Percentiles rank a stretch among this genome's conserved stretches.
These are phyloP conservation scores for Candida coleopterorum DNA, from an alignment of 805 yeast species.

Conservation along the genomic window DNA sequence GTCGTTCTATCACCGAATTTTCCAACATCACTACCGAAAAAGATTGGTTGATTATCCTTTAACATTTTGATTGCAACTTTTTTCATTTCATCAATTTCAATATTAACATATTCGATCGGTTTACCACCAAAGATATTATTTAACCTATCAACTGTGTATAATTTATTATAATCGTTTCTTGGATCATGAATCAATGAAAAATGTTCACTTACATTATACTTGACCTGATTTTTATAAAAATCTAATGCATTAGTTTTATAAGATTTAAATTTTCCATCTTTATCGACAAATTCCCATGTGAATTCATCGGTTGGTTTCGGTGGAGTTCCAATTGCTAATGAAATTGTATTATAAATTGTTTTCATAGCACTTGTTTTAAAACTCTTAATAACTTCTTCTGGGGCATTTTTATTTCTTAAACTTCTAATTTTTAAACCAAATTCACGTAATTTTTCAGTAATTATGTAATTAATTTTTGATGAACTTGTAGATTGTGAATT, in stretches of 20 bases:
- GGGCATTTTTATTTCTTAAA: conserved; percentile 38
- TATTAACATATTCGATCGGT: conserved; percentile 66
- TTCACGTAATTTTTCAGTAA: conserved; percentile 71
- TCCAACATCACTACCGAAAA: conserved; percentile 89
- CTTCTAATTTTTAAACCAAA: conserved; percentile 67
- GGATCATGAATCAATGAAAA: conserved; percentile 81
- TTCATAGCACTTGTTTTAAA: conserved; percentile 44
- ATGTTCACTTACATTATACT: conserved; percentile 45
- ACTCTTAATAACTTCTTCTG: conserved; percentile 30
- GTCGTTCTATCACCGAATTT: conserved; percentile 57
- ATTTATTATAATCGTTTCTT: conserved; percentile 60
- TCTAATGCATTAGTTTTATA: conserved; percentile 60
- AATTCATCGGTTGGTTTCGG: conserved; percentile 67
- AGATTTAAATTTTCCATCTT: conserved; percentile 54
- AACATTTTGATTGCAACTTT: conserved; percentile 62
- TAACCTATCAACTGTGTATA: conserved; percentile 67
- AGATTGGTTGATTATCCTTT: conserved; percentile 71
- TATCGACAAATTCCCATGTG: conserved; percentile 72
- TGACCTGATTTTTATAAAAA: conserved; percentile 54
- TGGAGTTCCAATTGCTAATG: conserved; percentile 72
- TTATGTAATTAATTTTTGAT: conserved; percentile 49
- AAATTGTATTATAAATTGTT: conserved; percentile 60
- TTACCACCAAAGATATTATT: conserved; percentile 72
- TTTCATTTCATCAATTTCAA: conserved; percentile 55
- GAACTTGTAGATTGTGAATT: conserved; percentile 54